phyloP scores from a whole-genome alignment of 306 rosid genomes.

The Medicago ruthenica region DNA sequence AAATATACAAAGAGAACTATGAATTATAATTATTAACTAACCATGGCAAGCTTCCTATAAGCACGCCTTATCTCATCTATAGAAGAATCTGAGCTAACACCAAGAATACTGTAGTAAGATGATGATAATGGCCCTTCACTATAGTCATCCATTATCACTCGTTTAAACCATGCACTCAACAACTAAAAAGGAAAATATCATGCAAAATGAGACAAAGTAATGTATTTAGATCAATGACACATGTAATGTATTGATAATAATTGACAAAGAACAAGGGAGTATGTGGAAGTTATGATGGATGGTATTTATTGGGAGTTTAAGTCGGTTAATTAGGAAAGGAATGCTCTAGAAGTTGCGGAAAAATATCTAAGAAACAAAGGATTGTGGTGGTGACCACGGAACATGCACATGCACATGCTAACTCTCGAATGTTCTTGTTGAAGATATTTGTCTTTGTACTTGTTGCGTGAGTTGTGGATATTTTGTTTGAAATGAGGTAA shows the following conservation, averaged over 20 bases:
- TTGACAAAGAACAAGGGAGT: not conserved
- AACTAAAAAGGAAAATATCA: not conserved
- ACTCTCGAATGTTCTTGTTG: conserved; percentile 56
- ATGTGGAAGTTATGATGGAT: not conserved
- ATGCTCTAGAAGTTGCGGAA: conserved; percentile 28
- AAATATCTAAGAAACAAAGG: conserved; percentile 18
- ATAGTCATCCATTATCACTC: conserved; percentile 43
- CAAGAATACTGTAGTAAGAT: conserved; percentile 70
- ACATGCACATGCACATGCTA: conserved; percentile 5
- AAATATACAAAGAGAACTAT: too few relatives aligned
- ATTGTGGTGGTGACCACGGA: conserved; percentile 10
- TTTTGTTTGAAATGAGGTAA: not conserved
- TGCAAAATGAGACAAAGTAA: not conserved
- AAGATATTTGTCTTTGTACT: not conserved
- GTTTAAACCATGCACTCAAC: not conserved
- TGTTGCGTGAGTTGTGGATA: not conserved
- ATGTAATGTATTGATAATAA: not conserved
- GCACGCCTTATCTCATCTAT: conserved; percentile 75
- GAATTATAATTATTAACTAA: too few relatives aligned
- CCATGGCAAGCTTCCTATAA: conserved; percentile 85
- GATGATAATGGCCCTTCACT: conserved; percentile 2
- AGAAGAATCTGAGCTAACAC: conserved; percentile 61
- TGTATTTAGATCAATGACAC: not conserved
- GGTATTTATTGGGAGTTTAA: conserved; percentile 11
- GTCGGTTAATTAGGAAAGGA: conserved; percentile 22